Base-by-base conservation (phyloP, 768 basidiomycete species). In the Boletus speciosus region DNA sequence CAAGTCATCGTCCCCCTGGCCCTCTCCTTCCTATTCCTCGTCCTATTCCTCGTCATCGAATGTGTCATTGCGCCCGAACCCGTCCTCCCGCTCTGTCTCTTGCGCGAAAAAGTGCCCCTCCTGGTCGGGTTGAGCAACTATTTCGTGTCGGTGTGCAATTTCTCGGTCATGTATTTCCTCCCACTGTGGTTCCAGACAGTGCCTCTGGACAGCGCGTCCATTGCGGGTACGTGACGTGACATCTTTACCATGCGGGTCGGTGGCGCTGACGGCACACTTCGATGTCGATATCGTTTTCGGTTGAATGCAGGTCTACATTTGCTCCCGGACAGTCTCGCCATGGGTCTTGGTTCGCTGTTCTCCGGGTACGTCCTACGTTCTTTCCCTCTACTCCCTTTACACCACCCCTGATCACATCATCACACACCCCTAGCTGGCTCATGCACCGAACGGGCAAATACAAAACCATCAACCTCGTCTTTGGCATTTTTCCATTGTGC, bases 131-230 rank as follows among this genome's bases (percentile, higher is more conserved):
- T 76, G 48, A 87, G 82, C 62, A 90, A 88, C 62, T 85, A 84
- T 62, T 77, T 88, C 21, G 88, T 90, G 11, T 79, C 87, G 5
- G 75, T 78, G 2, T 89, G 87, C 66, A 92, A 89, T 64, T 86
- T 91, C 45, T 74, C 83, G 1, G 77, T 90, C 59, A 87, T 80
- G 65, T 92, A 88, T 67, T 90, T 85, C 67, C 80, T 84, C 66
- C 89, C 90, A 4, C 79, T 86, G 66, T 91, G 87, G 86, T 91
- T 90, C 66, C 86, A 91, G 66, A 89, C 85, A 0, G 89, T 91
- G 2, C 74, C 81, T 65, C 63, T 88, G 37, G 81, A 84, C 14
- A 85, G 76, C 42, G 84, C 88, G 21, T 82, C 85, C 10, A 82
- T 77, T 6, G 85, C 85, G 1, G 84, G 84, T 83, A 56, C 9